These are phyloP conservation scores for Dentipellis fragilis DNA, from an alignment of 768 basidiomycete genomes.

Conservation along the genomic window DNA sequence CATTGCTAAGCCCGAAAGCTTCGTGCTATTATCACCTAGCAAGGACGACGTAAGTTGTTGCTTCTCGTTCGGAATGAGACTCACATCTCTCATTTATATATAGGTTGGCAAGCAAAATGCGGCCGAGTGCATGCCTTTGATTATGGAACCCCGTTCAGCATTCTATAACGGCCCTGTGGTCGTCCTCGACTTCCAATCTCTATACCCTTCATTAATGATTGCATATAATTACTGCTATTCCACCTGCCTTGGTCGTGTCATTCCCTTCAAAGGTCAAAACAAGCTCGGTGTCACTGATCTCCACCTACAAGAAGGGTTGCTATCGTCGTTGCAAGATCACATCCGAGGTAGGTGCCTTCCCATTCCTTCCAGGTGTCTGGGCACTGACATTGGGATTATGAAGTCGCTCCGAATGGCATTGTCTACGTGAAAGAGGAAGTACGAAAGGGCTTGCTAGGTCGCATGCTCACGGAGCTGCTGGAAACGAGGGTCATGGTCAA, in stretches of 20 bases:
- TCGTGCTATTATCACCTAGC: constrained; percentile 84
- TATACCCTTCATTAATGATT: constrained; percentile 98
- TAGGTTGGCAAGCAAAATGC: constrained; percentile 95
- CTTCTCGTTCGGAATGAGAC: not conserved
- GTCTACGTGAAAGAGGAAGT: constrained; percentile 84
- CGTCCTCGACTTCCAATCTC: constrained; percentile 91
- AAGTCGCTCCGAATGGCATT: constrained; percentile 93
- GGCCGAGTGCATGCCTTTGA: constrained; percentile 90
- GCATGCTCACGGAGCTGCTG: constrained; percentile 88
- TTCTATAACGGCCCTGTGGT: constrained; percentile 90
- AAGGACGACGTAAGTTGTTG: constrained; percentile 56
- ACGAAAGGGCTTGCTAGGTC: constrained; percentile 73
- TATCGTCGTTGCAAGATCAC: constrained; percentile 64
- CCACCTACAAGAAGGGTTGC: constrained; percentile 51
- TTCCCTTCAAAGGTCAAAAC: constrained; percentile 78
- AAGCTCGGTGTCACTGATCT: constrained; percentile 83
- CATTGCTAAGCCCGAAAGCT: constrained; percentile 91
- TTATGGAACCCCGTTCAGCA: constrained; percentile 89
- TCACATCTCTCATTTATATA: not conserved
- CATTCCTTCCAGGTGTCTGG: not conserved
- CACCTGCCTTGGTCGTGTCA: constrained; percentile 84
- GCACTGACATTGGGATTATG: not conserved
- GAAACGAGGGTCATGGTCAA: constrained; percentile 98
- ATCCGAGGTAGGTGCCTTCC: constrained; percentile 49
- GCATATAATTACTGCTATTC: constrained; percentile 98